A percentile compares a stretch with the other conserved stretches of the same genome.
These are phyloP conservation scores for Ophiostoma sp. DNA, from an alignment of 2,329 filamentous ascomycete genomes.

Conservation along the genomic window DNA sequence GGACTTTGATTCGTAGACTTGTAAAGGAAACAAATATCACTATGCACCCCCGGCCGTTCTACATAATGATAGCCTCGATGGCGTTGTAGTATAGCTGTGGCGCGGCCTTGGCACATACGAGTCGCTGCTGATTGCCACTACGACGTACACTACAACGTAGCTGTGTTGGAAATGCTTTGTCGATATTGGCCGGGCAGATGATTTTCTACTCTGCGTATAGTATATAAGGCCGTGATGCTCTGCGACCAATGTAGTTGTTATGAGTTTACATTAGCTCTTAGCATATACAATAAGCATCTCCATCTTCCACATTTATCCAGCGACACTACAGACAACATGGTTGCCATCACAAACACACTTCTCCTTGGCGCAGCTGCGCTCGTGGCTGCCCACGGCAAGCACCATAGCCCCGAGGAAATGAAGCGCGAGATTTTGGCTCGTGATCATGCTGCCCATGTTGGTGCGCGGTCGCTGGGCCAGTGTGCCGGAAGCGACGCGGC, in stretches of 20 bases:
- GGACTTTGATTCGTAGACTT: background rate
- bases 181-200: background rate
- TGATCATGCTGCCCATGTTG: background rate
- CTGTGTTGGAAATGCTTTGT: background rate
- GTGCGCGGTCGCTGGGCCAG: background rate
- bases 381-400: slow-evolving; percentile 1
- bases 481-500: slow-evolving; percentile 1
- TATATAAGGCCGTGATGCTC: background rate
- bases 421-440: slow-evolving; percentile 8
- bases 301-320: background rate
- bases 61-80: background rate
- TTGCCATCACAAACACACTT: background rate
- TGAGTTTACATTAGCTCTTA: background rate
- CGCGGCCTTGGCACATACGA: background rate
- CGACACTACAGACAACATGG: background rate
- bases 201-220: background rate
- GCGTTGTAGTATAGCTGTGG: background rate
- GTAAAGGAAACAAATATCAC: background rate
- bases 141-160: no score
- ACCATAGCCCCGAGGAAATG: background rate
- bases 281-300: background rate
- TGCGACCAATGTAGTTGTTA: background rate
- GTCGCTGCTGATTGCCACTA: background rate
- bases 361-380: background rate
- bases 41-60: background rate